These are phyloP conservation scores for Taxillus chinensis DNA, from an alignment of 164 flowering plant species.

Conservation along the genomic window DNA sequence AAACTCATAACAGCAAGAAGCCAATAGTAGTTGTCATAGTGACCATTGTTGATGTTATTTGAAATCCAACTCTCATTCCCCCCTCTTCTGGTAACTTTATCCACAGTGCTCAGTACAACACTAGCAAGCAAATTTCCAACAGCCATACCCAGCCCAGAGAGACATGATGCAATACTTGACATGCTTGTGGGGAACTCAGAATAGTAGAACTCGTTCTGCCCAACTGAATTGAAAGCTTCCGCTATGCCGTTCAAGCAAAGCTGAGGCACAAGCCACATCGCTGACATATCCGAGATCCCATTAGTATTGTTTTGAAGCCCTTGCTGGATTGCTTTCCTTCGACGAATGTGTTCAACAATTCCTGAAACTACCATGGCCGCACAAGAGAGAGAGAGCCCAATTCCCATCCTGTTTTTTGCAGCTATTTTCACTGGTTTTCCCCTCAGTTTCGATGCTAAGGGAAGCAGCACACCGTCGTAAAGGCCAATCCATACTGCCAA, in stretches of 20 bases:
- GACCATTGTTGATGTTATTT: constrained; percentile 56
- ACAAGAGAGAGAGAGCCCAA: constrained; percentile 33
- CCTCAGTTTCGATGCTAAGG: constrained; percentile 32
- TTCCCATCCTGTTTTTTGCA: constrained; percentile 44
- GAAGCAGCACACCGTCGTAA: constrained; percentile 40
- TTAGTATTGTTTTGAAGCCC: constrained; percentile 19
- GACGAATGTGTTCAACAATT: constrained; percentile 33
- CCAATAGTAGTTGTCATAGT: constrained; percentile 66
- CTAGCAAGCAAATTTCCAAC: constrained; percentile 53
- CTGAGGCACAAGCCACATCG: constrained; percentile 77
- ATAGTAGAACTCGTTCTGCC: constrained; percentile 71
- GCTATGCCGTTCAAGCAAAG: constrained; percentile 48
- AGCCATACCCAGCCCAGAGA: constrained; percentile 53
- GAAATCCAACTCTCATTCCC: constrained; percentile 67
- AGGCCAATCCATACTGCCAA: constrained; percentile 30
- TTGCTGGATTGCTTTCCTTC: constrained; percentile 37
- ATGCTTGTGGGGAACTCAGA: constrained; percentile 67
- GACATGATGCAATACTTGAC: constrained; percentile 57
- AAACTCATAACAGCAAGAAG: constrained; percentile 37
- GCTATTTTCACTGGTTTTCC: constrained; percentile 31
- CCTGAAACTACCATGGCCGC: constrained; percentile 36
- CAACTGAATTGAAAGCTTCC: constrained; percentile 69
- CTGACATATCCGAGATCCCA: constrained; percentile 49
- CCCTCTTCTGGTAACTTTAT: constrained; percentile 24
- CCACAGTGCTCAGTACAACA: constrained; percentile 31